These are phyloP conservation scores for Phytophthora quininea DNA, from an alignment of 352 stramenopile species.

Conservation along the genomic window DNA sequence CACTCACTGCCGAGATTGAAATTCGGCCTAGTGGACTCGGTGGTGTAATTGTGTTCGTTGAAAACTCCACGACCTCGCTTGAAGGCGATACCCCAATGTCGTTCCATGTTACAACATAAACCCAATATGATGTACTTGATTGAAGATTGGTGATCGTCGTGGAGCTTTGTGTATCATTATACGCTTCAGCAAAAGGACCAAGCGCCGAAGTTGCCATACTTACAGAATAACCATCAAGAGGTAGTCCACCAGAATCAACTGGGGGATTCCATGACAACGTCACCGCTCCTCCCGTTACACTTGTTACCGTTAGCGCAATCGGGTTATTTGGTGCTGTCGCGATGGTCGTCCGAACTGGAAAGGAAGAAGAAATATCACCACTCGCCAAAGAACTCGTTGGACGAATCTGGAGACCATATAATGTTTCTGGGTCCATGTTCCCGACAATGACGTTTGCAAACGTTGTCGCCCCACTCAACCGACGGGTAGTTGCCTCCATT, in stretches of 20 bases:
- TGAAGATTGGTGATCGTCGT: constrained; percentile 39
- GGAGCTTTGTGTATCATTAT: constrained; percentile 23
- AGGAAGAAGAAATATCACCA: constrained; percentile 29
- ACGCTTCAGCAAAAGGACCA: constrained; percentile 22
- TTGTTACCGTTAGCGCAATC: constrained; percentile 12
- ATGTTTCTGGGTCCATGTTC: constrained; percentile 50
- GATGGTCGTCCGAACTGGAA: constrained; percentile 33
- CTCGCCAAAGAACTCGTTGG: constrained; percentile 39
- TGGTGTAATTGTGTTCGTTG: constrained; percentile 30
- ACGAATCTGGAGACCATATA: constrained; percentile 62
- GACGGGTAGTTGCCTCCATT: constrained; percentile 6
- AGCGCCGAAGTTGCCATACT: constrained; percentile 23
- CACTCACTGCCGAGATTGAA: constrained; percentile 33
- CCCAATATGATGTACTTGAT: constrained; percentile 47
- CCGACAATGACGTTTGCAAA: constrained; percentile 38
- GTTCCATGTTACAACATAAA: constrained; percentile 45
- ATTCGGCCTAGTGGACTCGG: constrained; percentile 43
- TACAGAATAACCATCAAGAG: constrained; percentile 45
- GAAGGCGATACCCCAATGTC: constrained; percentile 38
- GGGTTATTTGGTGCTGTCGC: constrained; percentile 43
- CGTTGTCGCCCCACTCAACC: neutral
- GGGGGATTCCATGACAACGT: constrained; percentile 45
- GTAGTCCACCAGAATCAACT: constrained; percentile 48
- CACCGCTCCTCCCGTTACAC: constrained; percentile 45
- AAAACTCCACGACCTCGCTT: constrained; percentile 21